phyloP scores from a whole-genome alignment of 2,329 filamentous ascomycete species.

The Colletotrichum sp. region DNA sequence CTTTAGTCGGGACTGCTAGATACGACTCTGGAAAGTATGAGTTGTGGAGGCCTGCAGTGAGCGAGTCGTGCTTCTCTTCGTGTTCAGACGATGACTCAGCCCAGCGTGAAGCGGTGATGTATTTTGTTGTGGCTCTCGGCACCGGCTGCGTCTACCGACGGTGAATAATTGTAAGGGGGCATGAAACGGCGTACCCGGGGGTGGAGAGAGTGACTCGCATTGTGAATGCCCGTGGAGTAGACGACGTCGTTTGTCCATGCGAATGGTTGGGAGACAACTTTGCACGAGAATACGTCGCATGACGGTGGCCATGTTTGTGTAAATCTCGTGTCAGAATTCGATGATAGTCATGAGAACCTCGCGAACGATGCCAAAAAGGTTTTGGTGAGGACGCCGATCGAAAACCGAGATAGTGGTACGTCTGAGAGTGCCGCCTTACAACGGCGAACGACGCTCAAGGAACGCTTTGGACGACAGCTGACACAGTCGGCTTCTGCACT shows the following conservation, averaged over 20 bases:
- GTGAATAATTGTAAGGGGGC: background rate
- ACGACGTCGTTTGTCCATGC: background rate
- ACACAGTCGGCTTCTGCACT: background rate
- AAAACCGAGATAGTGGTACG: background rate
- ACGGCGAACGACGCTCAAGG: background rate
- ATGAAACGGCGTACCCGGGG: background rate
- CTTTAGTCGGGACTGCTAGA: background rate
- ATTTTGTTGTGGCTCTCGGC: too few relatives aligned
- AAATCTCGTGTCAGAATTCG: background rate
- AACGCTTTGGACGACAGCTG: background rate
- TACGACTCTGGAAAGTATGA: background rate
- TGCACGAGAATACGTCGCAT: background rate
- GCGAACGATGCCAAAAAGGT: background rate
- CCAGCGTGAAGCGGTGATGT: background rate
- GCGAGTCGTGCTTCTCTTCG: background rate
- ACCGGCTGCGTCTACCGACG: background rate
- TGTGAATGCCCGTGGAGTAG: background rate
- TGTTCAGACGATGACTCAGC: background rate
- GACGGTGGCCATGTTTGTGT: background rate
- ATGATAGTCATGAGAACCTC: background rate
- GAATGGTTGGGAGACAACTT: background rate
- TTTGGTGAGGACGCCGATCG: background rate
- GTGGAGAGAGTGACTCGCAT: background rate
- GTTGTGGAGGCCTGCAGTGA: background rate
- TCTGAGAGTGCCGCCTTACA: background rate